Evolutionary conservation across 306 rosid species (phyloP), one percentile per base, ranked within the genome.

Genomic region (Cajanus cajan): DNA sequence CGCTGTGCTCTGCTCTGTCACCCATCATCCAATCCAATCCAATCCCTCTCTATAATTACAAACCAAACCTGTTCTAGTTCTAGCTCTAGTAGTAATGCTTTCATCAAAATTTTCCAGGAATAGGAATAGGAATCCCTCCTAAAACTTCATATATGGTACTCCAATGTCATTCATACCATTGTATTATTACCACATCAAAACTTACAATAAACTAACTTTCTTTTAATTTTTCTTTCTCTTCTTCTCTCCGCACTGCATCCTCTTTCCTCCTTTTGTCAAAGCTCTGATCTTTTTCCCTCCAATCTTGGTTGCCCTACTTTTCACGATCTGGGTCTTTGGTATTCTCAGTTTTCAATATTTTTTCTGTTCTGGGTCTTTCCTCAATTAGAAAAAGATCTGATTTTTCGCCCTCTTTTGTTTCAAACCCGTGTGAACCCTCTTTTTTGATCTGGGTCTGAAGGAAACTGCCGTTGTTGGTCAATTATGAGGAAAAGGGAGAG

Each of bases 401-500:
- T 83, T 4, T 78, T 62, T 82, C 12, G 7, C 12, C 3, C 55
- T 18, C 39, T 58, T 36, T 58, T 11, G 24, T 11, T 16, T 22
- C 14, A 6, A 73, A 34, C 43, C 21, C 44, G 48, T 25, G 6
- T 2, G 1, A 5, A 12, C 16, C 58, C 22, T 58, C 2, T 21
- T 19, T 22, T 69, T 78, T 0, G 77, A 84, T 87, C 90, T 80
- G 86, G 83, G 88, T 82, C 74, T 44, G 84, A 14, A 36, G 73
- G 80, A 33, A 65, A 28, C 36, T 45, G 70, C 45, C 48, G 33
- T 45, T 44, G 4, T 55, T 14, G 15, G 22, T 34, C 11, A 83
- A 78, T 34, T 58, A 95, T 96, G 99, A 93, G 98, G 90, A 96
- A 96, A 84, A 89, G 99, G 80, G 99, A 96, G 85, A 93, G 99